phyloP scores from a whole-genome alignment of 345 rosid species.

The Moringa oleifera region DNA sequence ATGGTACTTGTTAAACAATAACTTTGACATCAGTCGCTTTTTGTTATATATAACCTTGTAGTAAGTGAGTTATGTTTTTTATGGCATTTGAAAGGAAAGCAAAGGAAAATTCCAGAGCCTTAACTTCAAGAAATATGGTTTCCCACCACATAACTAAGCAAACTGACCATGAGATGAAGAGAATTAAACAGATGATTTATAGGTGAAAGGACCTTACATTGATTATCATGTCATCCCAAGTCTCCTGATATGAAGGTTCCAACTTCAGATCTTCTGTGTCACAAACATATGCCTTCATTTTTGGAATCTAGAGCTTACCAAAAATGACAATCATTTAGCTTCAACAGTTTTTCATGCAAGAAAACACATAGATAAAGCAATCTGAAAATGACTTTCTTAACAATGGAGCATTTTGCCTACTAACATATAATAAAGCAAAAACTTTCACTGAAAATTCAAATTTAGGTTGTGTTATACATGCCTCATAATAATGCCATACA shows the following conservation, averaged over 20 bases:
- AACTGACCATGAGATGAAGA: not conserved
- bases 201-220: slow-evolving; percentile 46
- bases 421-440: not conserved
- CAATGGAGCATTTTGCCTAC: not conserved
- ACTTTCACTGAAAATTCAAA: too few relatives aligned
- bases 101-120: too few relatives aligned
- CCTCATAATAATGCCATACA: not conserved
- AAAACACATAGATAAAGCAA: not conserved
- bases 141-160: not conserved
- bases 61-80: not conserved
- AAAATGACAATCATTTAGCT: slow-evolving; percentile 46
- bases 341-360: slow-evolving; percentile 14
- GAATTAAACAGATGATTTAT: not conserved
- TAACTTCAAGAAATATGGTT: too few relatives aligned
- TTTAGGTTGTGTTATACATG: not conserved
- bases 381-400: not conserved
- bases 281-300: slow-evolving; percentile 96
- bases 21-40: not conserved
- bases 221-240: slow-evolving; percentile 99
- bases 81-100: not conserved
- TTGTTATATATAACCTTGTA: not conserved
- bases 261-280: slow-evolving; percentile 95
- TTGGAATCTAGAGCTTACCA: slow-evolving; percentile 98
- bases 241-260: slow-evolving; percentile 88
- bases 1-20: not conserved